A percentile compares a stretch with the other conserved stretches of the same genome.
Conservation (phyloP, 176 grass and related monocot species). For the Carex cristatella region DNA sequence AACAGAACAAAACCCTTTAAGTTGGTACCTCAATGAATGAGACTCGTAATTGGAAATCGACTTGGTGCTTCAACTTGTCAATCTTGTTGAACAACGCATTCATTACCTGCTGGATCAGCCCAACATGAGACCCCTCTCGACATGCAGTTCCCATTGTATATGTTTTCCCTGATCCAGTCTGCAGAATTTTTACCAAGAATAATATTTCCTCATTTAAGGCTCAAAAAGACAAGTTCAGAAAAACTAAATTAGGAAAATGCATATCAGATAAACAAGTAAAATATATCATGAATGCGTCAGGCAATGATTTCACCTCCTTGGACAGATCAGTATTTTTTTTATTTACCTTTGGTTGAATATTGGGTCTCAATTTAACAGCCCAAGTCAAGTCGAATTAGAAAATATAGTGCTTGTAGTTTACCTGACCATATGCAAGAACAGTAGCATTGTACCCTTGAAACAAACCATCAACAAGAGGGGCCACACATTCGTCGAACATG, state of each 20-base stretch:
- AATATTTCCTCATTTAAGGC: neutral
- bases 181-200: constrained; percentile 12
- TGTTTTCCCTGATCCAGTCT: constrained; percentile 95
- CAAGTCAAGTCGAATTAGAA: neutral
- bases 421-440: constrained; percentile 97
- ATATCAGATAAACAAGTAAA: neutral
- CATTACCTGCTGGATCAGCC: constrained; percentile 80
- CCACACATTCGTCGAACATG: constrained; percentile 92
- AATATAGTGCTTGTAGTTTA: constrained; percentile 10
- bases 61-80: constrained; percentile 61
- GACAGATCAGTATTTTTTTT: neutral
- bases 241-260: constrained; percentile 23
- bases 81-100: constrained; percentile 75
- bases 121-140: constrained; percentile 54
- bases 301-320: neutral
- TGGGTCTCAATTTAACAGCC: neutral
- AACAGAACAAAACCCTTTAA: neutral
- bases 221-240: constrained; percentile 4
- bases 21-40: constrained; percentile 90
- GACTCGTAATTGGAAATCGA: constrained; percentile 80
- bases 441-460: constrained; percentile 99
- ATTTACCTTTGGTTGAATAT: neutral
- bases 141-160: constrained; percentile 93
- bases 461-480: constrained; percentile 85
- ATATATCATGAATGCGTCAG: neutral